Evolutionary conservation across 495 filamentous ascomycete genomes (phyloP).

Genomic region (Astrothelium macrocarpum): DNA sequence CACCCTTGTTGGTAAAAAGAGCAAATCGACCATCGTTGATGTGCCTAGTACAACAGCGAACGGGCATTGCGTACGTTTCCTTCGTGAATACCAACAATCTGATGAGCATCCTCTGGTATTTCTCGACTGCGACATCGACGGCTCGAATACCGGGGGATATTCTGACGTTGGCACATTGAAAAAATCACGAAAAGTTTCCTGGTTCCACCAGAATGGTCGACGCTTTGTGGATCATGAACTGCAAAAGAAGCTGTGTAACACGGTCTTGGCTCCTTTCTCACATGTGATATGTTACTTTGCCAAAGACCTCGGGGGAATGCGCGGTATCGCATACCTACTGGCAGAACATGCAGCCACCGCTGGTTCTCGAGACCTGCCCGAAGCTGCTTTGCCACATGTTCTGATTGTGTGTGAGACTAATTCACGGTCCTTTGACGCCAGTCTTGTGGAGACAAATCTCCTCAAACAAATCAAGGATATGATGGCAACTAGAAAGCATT

Average conservation of each 20-base stretch:
- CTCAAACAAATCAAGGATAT: not conserved
- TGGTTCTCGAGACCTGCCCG: not conserved
- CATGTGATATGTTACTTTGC: conserved; percentile 7
- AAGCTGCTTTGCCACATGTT: not conserved
- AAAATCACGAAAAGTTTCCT: not conserved
- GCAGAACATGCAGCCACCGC: not conserved
- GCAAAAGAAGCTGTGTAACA: not conserved
- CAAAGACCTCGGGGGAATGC: conserved; percentile 2
- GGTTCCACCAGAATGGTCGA: not conserved
- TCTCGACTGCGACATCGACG: not conserved
- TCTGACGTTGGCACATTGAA: not conserved
- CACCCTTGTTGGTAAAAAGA: not conserved
- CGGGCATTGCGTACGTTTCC: too few species aligned
- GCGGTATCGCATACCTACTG: not conserved
- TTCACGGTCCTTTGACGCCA: not conserved
- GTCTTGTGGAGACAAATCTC: not conserved
- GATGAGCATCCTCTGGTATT: not conserved
- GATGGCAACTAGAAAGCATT: not conserved
- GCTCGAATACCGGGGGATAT: not conserved
- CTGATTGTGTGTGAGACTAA: not conserved
- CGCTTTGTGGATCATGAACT: not conserved
- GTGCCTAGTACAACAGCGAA: too few species aligned
- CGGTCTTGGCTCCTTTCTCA: not conserved
- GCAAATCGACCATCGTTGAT: not conserved
- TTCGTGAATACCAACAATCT: too few species aligned